Percentiles rank a stretch among this genome's conserved stretches.
Conservation (phyloP, 768 basidiomycete species). For the Heimioporus sp. region DNA sequence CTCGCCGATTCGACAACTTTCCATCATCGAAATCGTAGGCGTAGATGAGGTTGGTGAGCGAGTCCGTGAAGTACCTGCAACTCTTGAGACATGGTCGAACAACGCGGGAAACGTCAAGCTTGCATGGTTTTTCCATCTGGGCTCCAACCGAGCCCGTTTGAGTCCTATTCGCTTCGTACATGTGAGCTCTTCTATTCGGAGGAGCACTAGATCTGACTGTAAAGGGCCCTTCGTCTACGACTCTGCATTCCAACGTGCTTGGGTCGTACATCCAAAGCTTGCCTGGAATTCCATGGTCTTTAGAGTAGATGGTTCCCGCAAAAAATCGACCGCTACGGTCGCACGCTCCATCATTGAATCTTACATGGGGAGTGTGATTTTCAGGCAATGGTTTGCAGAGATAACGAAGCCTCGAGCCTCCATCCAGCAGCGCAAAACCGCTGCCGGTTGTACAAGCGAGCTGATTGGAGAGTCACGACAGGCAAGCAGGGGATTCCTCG, state of each 20-base stretch:
- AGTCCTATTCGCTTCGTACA: conserved; percentile 6
- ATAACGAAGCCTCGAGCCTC: conserved; percentile 42
- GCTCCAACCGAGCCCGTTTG: conserved; percentile 23
- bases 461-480: background rate
- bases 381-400: conserved; percentile 50
- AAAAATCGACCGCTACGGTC: conserved; percentile 63
- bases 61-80: conserved; percentile 71
- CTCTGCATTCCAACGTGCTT: conserved; percentile 38
- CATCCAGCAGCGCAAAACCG: conserved; percentile 18
- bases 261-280: conserved; percentile 62
- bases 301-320: conserved; percentile 58
- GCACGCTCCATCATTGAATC: conserved; percentile 74
- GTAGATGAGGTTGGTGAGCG: conserved; percentile 61
- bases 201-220: conserved; percentile 43
- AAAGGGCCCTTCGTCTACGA: conserved; percentile 64
- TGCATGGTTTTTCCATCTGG: conserved; percentile 19
- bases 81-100: conserved; percentile 8
- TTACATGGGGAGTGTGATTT: conserved; percentile 41
- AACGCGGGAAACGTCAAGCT: conserved; percentile 4
- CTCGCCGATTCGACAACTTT: conserved; percentile 51
- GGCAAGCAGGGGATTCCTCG: background rate
- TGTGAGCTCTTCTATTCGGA: background rate
- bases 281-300: conserved; percentile 50
- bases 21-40: conserved; percentile 55
- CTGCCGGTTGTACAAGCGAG: conserved; percentile 21